A percentile compares a stretch with the other conserved stretches of the same genome.
Conservation (phyloP, 495 filamentous ascomycete genomes). For the Usnea hakonensis region DNA sequence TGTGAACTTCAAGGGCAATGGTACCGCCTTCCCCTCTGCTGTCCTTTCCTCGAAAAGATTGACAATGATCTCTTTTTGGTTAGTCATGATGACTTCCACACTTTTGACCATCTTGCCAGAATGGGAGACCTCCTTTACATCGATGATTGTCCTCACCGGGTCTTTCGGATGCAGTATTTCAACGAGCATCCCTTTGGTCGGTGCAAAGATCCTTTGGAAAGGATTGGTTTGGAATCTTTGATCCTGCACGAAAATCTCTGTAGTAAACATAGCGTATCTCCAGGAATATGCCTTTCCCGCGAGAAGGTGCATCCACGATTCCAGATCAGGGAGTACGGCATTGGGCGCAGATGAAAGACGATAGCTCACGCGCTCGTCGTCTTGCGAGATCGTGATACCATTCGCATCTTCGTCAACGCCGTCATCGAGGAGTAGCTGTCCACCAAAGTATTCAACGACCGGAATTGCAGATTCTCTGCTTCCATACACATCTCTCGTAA, state of each 20-base stretch:
- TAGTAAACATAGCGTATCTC: constrained; percentile 95
- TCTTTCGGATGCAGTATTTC: constrained; percentile 77
- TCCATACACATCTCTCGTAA: constrained; percentile 73
- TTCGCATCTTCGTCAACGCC: constrained; percentile 59
- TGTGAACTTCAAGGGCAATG: constrained; percentile 75
- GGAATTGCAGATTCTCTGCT: constrained; percentile 68
- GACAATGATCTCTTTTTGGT: constrained; percentile 70
- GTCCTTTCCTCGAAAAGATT: constrained; percentile 87
- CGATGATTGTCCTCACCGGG: constrained; percentile 69
- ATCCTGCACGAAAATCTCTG: constrained; percentile 89
- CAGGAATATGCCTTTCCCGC: constrained; percentile 81
- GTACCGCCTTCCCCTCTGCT: constrained; percentile 65
- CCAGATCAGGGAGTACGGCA: constrained; percentile 62
- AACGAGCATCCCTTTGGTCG: constrained; percentile 75
- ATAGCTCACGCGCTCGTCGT: constrained; percentile 68
- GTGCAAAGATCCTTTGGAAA: constrained; percentile 81
- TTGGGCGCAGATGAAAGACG: constrained; percentile 66
- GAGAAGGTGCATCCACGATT: constrained; percentile 79
- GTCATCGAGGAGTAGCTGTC: constrained; percentile 52
- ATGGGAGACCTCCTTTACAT: constrained; percentile 60
- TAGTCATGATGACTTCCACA: constrained; percentile 69
- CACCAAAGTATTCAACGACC: constrained; percentile 88
- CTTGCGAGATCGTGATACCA: constrained; percentile 68
- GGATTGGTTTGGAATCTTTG: constrained; percentile 96
- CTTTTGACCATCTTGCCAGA: constrained; percentile 69